Evolutionary conservation across 495 filamentous ascomycete genomes (phyloP).

Genomic region (Xylaria bambusicola): DNA sequence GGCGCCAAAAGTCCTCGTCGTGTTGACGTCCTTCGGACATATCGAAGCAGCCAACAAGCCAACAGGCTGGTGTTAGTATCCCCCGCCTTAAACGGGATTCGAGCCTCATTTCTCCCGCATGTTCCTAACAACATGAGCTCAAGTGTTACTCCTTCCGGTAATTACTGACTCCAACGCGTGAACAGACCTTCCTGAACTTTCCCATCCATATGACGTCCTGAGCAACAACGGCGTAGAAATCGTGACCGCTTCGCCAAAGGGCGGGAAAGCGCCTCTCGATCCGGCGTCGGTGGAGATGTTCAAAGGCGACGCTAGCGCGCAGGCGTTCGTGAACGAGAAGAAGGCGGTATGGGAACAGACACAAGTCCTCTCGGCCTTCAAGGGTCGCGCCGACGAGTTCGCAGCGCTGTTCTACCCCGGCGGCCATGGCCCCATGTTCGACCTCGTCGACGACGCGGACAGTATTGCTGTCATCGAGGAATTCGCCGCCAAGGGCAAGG

Average conservation of each 20-base stretch:
- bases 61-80: conserved; percentile 76
- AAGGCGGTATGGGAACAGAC: conserved; percentile 65
- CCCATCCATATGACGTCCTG: conserved; percentile 67
- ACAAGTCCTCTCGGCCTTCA: conserved; percentile 49
- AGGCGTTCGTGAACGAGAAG: conserved; percentile 56
- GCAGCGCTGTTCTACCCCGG: conserved; percentile 74
- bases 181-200: conserved; percentile 70
- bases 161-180: too few relatives aligned
- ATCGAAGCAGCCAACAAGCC: conserved; percentile 53
- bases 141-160: too few relatives aligned
- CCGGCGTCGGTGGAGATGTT: conserved; percentile 61
- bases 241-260: conserved; percentile 65
- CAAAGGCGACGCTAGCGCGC: conserved; percentile 55
- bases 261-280: conserved; percentile 70
- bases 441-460: conserved; percentile 53
- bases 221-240: conserved; percentile 51
- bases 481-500: conserved; percentile 62
- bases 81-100: too few relatives aligned
- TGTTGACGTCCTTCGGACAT: conserved; percentile 63
- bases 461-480: conserved; percentile 60
- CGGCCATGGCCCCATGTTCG: conserved; percentile 81
- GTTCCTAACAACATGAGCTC: too few relatives aligned
- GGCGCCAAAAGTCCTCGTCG: conserved; percentile 65
- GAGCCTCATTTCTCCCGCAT: too few relatives aligned
- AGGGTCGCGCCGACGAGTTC: conserved; percentile 59